A percentile compares a stretch with the other conserved stretches of the same genome.
Evolutionary conservation across 192 early-diverging fungal genomes (phyloP).

Genomic region (Dissophora globulifera): DNA sequence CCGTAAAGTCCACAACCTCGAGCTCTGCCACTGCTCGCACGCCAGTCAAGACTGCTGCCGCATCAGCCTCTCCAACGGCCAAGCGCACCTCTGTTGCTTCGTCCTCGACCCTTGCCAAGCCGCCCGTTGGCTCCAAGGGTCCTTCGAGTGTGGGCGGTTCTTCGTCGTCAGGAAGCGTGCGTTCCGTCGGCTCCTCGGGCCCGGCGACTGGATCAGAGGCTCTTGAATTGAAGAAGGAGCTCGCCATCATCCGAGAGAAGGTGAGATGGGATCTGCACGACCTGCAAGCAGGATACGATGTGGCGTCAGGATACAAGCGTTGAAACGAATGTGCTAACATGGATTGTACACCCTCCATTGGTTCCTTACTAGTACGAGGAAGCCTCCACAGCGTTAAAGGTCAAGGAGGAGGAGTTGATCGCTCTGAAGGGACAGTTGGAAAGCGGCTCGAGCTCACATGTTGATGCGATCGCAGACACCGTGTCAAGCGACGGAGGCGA

Average conservation of each 20-base stretch:
- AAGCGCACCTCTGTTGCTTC: background rate
- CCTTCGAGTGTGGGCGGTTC: constrained; percentile 12
- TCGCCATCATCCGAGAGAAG: constrained; percentile 41
- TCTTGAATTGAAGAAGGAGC: constrained; percentile 43
- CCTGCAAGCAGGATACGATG: too few species aligned
- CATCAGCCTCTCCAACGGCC: constrained; percentile 6
- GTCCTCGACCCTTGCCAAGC: background rate
- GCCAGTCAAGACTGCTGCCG: constrained; percentile 3
- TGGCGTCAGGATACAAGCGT: too few species aligned
- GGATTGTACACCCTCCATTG: background rate
- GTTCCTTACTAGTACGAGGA: constrained; percentile 31
- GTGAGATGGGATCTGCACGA: constrained; percentile 2
- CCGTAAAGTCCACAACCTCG: background rate
- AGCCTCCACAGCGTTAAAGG: constrained; percentile 24
- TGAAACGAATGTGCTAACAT: background rate
- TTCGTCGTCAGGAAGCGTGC: constrained; percentile 41
- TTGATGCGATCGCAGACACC: constrained; percentile 37
- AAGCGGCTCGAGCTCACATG: constrained; percentile 28
- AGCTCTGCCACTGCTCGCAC: constrained; percentile 1
- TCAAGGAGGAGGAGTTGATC: constrained; percentile 41
- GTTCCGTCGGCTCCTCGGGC: constrained; percentile 32
- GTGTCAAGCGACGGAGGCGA: constrained; percentile 53
- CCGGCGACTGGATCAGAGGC: constrained; percentile 39
- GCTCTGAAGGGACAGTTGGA: constrained; percentile 28
- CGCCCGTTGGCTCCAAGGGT: background rate